Evolutionary conservation across 208 protist species (phyloP).

Genomic region (Leishmania braziliensis): DNA sequence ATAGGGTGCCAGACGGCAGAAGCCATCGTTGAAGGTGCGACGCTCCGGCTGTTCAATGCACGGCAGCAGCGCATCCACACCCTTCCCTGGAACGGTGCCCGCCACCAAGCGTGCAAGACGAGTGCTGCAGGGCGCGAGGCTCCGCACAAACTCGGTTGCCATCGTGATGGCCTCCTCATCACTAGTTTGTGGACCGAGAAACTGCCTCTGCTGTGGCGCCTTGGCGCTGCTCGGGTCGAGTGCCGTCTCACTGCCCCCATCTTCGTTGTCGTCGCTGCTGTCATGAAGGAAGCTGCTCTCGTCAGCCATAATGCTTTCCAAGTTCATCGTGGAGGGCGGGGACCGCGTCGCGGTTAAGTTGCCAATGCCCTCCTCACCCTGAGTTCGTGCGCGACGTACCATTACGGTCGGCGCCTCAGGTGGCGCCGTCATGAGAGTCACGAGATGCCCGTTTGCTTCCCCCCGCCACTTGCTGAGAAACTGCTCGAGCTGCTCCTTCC

Average conservation of each 20-base stretch:
- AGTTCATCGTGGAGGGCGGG: background rate
- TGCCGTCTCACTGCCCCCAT: background rate
- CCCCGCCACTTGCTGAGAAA: slow-evolving; percentile 4
- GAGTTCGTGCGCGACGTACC: background rate
- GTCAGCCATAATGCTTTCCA: background rate
- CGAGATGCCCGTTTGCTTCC: slow-evolving; percentile 6
- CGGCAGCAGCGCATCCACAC: slow-evolving; percentile 15
- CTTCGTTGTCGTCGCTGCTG: background rate
- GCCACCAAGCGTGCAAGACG: slow-evolving; percentile 14
- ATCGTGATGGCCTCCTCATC: background rate
- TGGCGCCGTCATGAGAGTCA: background rate
- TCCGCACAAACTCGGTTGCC: slow-evolving; percentile 4
- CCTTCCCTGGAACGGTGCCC: slow-evolving; percentile 17
- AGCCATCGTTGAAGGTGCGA: slow-evolving; percentile 21
- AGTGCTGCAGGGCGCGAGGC: slow-evolving; percentile 6
- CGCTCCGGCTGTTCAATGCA: slow-evolving; percentile 34
- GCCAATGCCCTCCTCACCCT: background rate
- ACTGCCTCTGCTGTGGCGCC: background rate
- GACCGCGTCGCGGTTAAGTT: background rate
- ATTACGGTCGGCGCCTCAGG: background rate
- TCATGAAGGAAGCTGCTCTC: background rate
- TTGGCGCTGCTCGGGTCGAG: background rate
- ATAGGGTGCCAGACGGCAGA: slow-evolving; percentile 13
- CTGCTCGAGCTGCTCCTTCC: background rate
- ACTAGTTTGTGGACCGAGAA: slow-evolving; percentile 1